phyloP scores from a whole-genome alignment of 228 moss, liverwort and hornwort genomes.

The Sphagnum magellanicum region DNA sequence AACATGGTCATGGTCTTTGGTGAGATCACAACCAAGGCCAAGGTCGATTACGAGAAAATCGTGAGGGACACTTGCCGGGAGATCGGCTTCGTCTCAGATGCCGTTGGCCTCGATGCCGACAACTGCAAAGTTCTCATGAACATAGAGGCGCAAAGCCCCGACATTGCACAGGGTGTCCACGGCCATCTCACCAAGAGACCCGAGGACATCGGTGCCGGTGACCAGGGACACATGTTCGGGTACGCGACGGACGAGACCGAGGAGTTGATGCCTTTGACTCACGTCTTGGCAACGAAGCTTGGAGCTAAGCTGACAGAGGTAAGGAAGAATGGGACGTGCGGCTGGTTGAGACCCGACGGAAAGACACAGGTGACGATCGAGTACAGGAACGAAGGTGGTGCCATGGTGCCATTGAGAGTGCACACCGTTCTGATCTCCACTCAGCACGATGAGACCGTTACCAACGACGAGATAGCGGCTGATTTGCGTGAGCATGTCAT shows the following conservation, averaged over 20 bases:
- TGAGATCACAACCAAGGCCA: slow-evolving; percentile 67
- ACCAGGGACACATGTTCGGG: slow-evolving; percentile 86
- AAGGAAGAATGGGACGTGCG: slow-evolving; percentile 12
- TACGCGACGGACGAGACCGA: slow-evolving; percentile 17
- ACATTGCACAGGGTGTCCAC: slow-evolving; percentile 68
- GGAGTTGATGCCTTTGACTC: slow-evolving; percentile 15
- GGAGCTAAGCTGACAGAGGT: slow-evolving; percentile 15
- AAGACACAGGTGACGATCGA: slow-evolving; percentile 15
- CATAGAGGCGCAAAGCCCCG: slow-evolving; percentile 60
- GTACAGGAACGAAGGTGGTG: background rate
- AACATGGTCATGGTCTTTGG: slow-evolving; percentile 92
- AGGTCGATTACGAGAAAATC: slow-evolving; percentile 69
- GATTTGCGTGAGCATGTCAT: no score
- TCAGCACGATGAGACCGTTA: no score
- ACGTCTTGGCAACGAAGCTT: slow-evolving; percentile 11
- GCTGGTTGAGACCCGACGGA: slow-evolving; percentile 28
- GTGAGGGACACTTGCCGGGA: slow-evolving; percentile 67
- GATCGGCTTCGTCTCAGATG: slow-evolving; percentile 60
- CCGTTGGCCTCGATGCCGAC: slow-evolving; percentile 59
- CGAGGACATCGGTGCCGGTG: slow-evolving; percentile 74
- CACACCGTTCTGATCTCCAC: no score
- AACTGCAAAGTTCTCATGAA: slow-evolving; percentile 64
- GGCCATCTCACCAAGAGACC: slow-evolving; percentile 58
- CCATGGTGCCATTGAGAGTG: background rate
- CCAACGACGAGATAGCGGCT: no score